Evolutionary conservation across 345 rosid genomes (phyloP).

Genomic region (Corchorus capsularis): DNA sequence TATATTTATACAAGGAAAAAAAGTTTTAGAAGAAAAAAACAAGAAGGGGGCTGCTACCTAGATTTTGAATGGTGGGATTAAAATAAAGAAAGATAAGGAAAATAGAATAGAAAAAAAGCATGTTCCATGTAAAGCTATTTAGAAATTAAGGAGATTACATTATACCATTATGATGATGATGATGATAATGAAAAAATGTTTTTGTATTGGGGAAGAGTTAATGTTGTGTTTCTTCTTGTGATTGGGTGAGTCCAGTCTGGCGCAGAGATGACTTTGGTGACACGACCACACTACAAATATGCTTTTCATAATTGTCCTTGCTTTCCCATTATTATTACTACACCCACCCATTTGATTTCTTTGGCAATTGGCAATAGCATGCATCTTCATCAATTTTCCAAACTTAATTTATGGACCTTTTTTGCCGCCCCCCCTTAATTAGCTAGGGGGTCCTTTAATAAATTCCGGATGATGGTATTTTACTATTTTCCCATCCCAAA

Average conservation of each 20-base stretch:
- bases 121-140: conserved; percentile 3
- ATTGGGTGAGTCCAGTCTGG: background rate
- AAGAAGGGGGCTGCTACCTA: background rate
- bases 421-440: background rate
- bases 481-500: too few species aligned
- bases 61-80: background rate
- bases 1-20: background rate
- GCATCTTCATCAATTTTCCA: background rate
- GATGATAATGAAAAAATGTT: too few species aligned
- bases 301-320: background rate
- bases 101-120: background rate
- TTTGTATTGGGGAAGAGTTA: too few species aligned
- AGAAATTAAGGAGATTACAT: background rate
- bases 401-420: background rate
- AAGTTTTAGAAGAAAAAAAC: too few species aligned
- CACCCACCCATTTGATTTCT: background rate
- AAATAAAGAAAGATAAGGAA: background rate
- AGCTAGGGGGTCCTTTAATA: too few species aligned
- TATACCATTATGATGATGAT: background rate
- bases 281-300: conserved; percentile 11
- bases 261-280: background rate
- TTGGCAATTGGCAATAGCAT: background rate
- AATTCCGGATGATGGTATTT: too few species aligned
- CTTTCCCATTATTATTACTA: background rate
- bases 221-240: background rate